A percentile compares a stretch with the other conserved stretches of the same genome.
phyloP scores from a whole-genome alignment of 2,329 filamentous ascomycete species.

The Claviceps fusiformis region DNA sequence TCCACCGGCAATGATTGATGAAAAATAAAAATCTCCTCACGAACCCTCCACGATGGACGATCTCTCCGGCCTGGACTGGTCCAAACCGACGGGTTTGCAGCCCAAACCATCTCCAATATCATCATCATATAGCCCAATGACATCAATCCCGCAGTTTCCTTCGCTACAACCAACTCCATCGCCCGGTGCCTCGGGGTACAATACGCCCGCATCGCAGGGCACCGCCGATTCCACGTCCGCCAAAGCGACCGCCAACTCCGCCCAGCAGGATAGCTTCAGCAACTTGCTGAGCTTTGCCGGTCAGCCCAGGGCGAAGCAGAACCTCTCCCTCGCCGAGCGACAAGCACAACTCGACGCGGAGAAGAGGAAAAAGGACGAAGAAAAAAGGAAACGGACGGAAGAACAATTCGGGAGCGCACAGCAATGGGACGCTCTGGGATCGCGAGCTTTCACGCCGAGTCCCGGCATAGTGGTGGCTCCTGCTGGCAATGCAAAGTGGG shows the following conservation, averaged over 20 bases:
- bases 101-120: too few species aligned
- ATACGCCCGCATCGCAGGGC: constrained; percentile 38
- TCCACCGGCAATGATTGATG: constrained; percentile 4
- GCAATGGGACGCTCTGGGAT: constrained; percentile 64
- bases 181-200: constrained; percentile 40
- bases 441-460: constrained; percentile 30
- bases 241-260: constrained; percentile 36
- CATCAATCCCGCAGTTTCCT: constrained; percentile 32
- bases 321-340: constrained; percentile 65
- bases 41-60: constrained; percentile 39
- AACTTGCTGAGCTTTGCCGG: constrained; percentile 50
- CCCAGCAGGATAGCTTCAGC: constrained; percentile 61
- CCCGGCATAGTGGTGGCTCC: constrained; percentile 14
- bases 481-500: constrained; percentile 7
- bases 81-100: constrained; percentile 23
- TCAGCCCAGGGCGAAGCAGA: constrained; percentile 45
- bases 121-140: constrained; percentile 16
- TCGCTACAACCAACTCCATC: constrained; percentile 43
- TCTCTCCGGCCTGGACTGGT: constrained; percentile 48
- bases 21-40: neutral
- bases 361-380: constrained; percentile 59
- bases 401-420: constrained; percentile 63
- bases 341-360: constrained; percentile 53
- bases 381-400: constrained; percentile 57
- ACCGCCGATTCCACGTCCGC: constrained; percentile 24